phyloP scores from a whole-genome alignment of 2,329 filamentous ascomycete species.

The Parastagonospora avenae region DNA sequence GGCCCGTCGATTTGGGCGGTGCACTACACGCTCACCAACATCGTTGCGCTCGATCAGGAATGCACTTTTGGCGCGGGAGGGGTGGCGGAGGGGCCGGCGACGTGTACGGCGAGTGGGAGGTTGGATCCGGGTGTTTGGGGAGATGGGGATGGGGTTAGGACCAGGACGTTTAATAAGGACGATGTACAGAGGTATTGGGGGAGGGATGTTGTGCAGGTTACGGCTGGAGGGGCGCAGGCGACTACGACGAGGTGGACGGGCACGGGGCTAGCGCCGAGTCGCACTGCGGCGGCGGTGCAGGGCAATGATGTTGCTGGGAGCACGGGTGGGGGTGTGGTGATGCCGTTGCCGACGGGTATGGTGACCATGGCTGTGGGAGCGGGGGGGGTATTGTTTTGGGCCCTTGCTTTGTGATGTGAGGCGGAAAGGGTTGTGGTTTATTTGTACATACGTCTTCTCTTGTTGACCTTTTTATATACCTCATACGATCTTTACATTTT shows the following conservation, averaged over 20 bases:
- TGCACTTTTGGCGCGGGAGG: slow-evolving; percentile 12
- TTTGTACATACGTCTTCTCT: not conserved
- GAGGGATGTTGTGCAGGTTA: slow-evolving; percentile 10
- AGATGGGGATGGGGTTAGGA: slow-evolving; percentile 3
- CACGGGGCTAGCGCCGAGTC: too few species aligned
- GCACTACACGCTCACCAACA: slow-evolving; percentile 6
- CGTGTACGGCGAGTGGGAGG: slow-evolving; percentile 10
- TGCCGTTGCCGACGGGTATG: slow-evolving; percentile 10
- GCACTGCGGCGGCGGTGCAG: not conserved
- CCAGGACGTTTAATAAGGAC: slow-evolving; percentile 7
- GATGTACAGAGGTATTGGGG: slow-evolving; percentile 12
- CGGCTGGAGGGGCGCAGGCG: slow-evolving; percentile 3
- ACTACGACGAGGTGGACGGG: not conserved
- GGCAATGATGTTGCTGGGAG: not conserved
- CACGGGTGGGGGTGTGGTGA: slow-evolving; percentile 7
- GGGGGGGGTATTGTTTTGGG: slow-evolving; percentile 12
- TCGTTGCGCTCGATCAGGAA: slow-evolving; percentile 6
- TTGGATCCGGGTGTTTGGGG: slow-evolving; percentile 14
- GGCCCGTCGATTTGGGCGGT: slow-evolving; percentile 14
- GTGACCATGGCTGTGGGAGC: slow-evolving; percentile 8
- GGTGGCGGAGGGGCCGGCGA: slow-evolving; percentile 7
- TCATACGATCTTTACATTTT: not conserved
- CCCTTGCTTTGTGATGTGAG: slow-evolving; percentile 9
- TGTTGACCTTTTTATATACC: not conserved
- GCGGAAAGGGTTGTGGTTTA: not conserved